Conservation (phyloP, 768 basidiomycete species). For the Kwoniella mangroviensis region DNA sequence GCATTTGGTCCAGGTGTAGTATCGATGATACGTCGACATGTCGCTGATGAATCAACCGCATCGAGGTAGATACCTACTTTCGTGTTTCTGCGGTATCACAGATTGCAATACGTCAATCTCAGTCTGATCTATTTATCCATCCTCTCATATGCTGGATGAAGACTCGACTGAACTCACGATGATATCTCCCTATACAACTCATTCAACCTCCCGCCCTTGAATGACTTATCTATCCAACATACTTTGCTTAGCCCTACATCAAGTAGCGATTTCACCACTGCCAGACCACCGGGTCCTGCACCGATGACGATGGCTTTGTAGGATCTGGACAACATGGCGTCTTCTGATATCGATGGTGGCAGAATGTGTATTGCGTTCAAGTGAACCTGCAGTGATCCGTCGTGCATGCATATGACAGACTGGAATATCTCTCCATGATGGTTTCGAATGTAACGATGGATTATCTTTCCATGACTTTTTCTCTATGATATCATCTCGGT, state of each 20-base stretch:
- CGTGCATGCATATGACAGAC: no score
- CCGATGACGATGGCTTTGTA: conserved; percentile 38
- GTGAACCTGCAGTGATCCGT: no score
- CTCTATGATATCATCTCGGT: not conserved
- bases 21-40: conserved; percentile 27
- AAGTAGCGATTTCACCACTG: conserved; percentile 26
- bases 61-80: conserved; percentile 43
- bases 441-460: no score
- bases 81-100: conserved; percentile 33
- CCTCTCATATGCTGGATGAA: no score
- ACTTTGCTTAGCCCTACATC: conserved; percentile 28
- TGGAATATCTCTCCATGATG: no score
- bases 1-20: conserved; percentile 32
- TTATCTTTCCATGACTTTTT: not conserved
- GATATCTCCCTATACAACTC: conserved; percentile 44
- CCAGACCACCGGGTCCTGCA: conserved; percentile 43
- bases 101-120: no score
- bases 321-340: not conserved
- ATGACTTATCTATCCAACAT: conserved; percentile 35
- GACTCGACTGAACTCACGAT: no score
- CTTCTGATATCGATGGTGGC: no score
- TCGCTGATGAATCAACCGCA: conserved; percentile 32
- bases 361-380: no score
- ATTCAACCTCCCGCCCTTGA: conserved; percentile 39
- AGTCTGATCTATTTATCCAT: no score